Percentiles rank a stretch among this genome's conserved stretches.
phyloP scores from a whole-genome alignment of 2,329 filamentous ascomycete genomes.

The Biscogniauxia marginata region DNA sequence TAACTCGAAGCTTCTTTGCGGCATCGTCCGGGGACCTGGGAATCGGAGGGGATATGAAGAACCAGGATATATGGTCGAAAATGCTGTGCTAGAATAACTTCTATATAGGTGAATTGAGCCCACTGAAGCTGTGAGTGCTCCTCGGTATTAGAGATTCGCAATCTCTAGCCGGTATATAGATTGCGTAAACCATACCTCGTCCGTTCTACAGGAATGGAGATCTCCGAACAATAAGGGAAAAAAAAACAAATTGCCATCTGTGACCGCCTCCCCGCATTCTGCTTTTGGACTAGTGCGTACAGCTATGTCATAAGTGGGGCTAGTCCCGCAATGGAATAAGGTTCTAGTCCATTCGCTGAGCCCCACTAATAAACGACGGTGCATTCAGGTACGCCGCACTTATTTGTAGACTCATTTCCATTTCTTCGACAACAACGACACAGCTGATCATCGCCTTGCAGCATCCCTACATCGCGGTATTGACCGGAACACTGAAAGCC shows the following conservation, averaged over 20 bases:
- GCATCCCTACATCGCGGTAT: too few species aligned
- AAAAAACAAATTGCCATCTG: constrained; percentile 13
- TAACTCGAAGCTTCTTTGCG: constrained; percentile 2
- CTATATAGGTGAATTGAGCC: constrained; percentile 34
- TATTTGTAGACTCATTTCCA: neutral
- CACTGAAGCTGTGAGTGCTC: neutral
- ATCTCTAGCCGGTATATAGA: neutral
- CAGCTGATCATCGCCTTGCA: too few species aligned
- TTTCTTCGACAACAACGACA: neutral
- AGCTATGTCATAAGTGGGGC: neutral
- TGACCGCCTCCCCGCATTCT: neutral
- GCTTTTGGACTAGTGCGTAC: neutral
- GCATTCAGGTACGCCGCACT: neutral
- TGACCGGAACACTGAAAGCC: too few species aligned
- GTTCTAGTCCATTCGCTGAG: neutral
- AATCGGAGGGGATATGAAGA: neutral
- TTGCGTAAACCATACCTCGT: neutral
- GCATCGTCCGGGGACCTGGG: constrained; percentile 9
- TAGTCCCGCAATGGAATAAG: neutral
- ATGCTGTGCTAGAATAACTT: neutral
- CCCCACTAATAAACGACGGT: neutral
- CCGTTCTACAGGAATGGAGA: neutral
- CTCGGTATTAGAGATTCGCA: neutral
- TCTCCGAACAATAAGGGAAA: constrained; percentile 4
- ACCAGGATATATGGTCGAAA: constrained; percentile 5